Conservation (phyloP, 129 eudicot species). For the Ambrosia trifida region DNA sequence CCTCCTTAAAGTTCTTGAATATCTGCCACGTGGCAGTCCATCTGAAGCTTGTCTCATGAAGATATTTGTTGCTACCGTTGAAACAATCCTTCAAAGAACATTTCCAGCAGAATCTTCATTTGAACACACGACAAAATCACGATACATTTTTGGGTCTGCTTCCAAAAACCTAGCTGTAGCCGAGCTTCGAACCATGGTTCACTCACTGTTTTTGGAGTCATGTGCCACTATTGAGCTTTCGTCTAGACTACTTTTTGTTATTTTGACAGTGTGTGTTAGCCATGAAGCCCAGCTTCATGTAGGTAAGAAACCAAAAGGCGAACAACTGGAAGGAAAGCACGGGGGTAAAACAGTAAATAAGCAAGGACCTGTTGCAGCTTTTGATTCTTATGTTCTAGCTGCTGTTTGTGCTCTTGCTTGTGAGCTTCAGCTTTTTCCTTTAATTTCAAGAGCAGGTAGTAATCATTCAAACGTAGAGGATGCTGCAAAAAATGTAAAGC, state of each 20-base stretch:
- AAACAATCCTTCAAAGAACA: conserved; percentile 88
- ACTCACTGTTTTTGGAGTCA: conserved; percentile 79
- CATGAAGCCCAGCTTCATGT: conserved; percentile 82
- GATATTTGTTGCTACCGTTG: conserved; percentile 94
- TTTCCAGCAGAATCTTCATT: conserved; percentile 73
- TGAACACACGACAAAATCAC: conserved; percentile 37
- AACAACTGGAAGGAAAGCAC: conserved; percentile 41
- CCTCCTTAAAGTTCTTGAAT: conserved; percentile 90
- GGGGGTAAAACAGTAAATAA: conserved; percentile 46
- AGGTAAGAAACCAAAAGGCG: conserved; percentile 58
- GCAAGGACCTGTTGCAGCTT: conserved; percentile 70
- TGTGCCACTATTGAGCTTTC: conserved; percentile 87
- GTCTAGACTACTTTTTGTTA: conserved; percentile 89
- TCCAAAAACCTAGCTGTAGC: conserved; percentile 96
- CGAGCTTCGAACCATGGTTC: conserved; percentile 99
- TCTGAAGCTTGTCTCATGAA: conserved; percentile 99
- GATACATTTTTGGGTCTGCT: conserved; percentile 66
- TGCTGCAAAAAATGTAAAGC: conserved; percentile 37
- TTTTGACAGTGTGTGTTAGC: conserved; percentile 92
- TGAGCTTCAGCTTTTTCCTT: conserved; percentile 83
- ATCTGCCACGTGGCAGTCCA: conserved; percentile 97
- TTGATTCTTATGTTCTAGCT: conserved; percentile 84
- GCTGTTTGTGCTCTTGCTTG: conserved; percentile 91
- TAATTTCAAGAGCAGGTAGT: conserved; percentile 48
- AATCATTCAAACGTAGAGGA: conserved; percentile 32